Base-by-base conservation (phyloP, 2,329 filamentous ascomycete species). In the Leptographium flavum region DNA sequence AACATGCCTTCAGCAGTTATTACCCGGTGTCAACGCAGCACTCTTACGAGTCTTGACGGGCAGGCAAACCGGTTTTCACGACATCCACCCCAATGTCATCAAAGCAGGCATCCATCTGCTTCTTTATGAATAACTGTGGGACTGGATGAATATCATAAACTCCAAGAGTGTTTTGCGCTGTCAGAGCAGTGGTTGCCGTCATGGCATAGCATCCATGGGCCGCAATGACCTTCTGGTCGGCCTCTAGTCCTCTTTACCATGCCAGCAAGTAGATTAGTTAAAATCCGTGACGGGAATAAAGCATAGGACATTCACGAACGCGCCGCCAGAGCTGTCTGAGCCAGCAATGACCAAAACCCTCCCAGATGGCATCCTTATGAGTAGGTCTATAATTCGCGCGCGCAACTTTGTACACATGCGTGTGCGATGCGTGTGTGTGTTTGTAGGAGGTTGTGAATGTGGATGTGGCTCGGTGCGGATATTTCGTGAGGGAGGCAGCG, bases 191-290 rank as follows among this genome's bases (percentile, higher is more conserved):
- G 10, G 90, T 95, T 21, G 88, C 87, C 42, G 90, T 95, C 79
- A 95, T 93, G 48, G 87, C 87, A 70, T 96, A 96, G 65, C 85
- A 92, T 48, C 83, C 81, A 73, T 96, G 87, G 17, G 85, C 86
- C 38, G 87, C 83, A 49, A 94, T 82, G 49, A 94, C 87, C 61
- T 94, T 94, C 59, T 96, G 88, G 60, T 96, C 90, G 33, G 90
- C 92, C 63, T 98, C 90, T 30, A 98, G 76, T 43, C 90, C 92
- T 46, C 88, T 94, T 28, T 13, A 22, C 27, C 8, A 39, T 31
- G 19, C 31, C 23, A 37, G 22, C n/a, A 30, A 47, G 28, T 22
- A 23, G 6, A 9, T n/a, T 30, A 15, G 2, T 41, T n/a, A n/a
- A n/a, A n/a, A n/a, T n/a, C n/a, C 27, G 4, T 22, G 13, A n/a